phyloP scores from a whole-genome alignment of 2,329 filamentous ascomycete genomes.

The Pleomassaria siparia region DNA sequence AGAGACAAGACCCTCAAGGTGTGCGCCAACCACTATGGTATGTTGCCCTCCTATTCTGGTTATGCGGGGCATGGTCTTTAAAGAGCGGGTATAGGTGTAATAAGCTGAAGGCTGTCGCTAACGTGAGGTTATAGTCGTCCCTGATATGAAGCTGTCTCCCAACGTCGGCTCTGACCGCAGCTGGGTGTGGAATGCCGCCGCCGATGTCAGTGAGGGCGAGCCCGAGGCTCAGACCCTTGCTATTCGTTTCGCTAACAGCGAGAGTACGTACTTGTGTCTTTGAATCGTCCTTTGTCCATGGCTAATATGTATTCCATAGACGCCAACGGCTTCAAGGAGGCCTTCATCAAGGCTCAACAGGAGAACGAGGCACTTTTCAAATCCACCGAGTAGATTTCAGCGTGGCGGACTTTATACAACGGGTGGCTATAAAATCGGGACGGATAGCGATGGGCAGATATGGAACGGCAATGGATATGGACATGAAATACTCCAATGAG shows the following conservation, averaged over 20 bases:
- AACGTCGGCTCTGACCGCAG: slow-evolving; percentile 97
- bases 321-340: slow-evolving; percentile 96
- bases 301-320: slow-evolving; percentile 57
- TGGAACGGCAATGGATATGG: no score
- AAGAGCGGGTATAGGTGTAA: neutral
- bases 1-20: slow-evolving; percentile 99
- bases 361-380: slow-evolving; percentile 88
- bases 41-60: slow-evolving; percentile 43
- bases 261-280: slow-evolving; percentile 62
- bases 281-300: slow-evolving; percentile 18
- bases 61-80: neutral
- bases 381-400: slow-evolving; percentile 47
- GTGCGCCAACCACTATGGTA: slow-evolving; percentile 99
- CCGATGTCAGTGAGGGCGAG: slow-evolving; percentile 97
- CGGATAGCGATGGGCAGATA: no score
- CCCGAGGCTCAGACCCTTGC: slow-evolving; percentile 94
- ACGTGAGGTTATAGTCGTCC: slow-evolving; percentile 85
- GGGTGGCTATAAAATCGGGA: no score
- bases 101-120: neutral
- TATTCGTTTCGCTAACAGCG: slow-evolving; percentile 95
- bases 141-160: slow-evolving; percentile 97
- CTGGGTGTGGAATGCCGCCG: slow-evolving; percentile 99
- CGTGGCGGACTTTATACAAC: neutral
- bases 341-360: slow-evolving; percentile 94
- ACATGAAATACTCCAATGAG: no score